These are phyloP conservation scores for Rhizophora apiculata DNA, from an alignment of 345 rosid genomes.

Conservation along the genomic window DNA sequence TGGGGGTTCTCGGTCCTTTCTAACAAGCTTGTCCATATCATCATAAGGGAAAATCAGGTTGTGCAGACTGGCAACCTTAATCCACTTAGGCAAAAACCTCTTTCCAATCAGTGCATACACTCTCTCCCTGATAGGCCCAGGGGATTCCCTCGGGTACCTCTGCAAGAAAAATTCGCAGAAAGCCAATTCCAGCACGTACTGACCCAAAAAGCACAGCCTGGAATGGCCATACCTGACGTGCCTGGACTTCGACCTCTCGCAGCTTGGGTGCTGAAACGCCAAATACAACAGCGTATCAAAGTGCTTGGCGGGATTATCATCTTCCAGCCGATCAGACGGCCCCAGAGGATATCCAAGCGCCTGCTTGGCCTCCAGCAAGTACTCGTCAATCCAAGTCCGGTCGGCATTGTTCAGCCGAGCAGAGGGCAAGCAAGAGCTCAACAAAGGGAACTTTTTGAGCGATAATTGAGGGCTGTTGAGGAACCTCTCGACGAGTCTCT, in stretches of 20 bases:
- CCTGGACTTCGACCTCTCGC: slow-evolving; percentile 77
- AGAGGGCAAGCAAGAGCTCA: slow-evolving; percentile 85
- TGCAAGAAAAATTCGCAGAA: slow-evolving; percentile 76
- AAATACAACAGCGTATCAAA: slow-evolving; percentile 77
- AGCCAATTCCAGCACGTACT: slow-evolving; percentile 87
- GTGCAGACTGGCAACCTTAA: slow-evolving; percentile 82
- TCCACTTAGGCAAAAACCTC: slow-evolving; percentile 80
- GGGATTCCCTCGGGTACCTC: slow-evolving; percentile 89
- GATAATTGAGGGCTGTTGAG: slow-evolving; percentile 87
- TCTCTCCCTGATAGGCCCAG: slow-evolving; percentile 91
- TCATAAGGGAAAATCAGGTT: slow-evolving; percentile 89
- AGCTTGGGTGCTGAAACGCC: slow-evolving; percentile 88
- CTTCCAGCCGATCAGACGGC: slow-evolving; percentile 53
- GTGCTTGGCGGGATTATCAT: slow-evolving; percentile 93
- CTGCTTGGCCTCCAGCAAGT: slow-evolving; percentile 84
- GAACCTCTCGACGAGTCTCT: slow-evolving; percentile 65
- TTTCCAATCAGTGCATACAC: slow-evolving; percentile 90
- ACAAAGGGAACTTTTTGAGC: slow-evolving; percentile 72
- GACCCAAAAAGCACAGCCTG: slow-evolving; percentile 78
- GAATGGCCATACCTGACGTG: slow-evolving; percentile 86
- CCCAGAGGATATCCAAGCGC: slow-evolving; percentile 87
- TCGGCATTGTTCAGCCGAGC: slow-evolving; percentile 84
- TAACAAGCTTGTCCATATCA: slow-evolving; percentile 67
- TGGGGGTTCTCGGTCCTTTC: slow-evolving; percentile 80
- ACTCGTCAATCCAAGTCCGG: slow-evolving; percentile 86